phyloP scores from a whole-genome alignment of 1,139 yeast genomes.

The Lodderomyces jiufengensis region DNA sequence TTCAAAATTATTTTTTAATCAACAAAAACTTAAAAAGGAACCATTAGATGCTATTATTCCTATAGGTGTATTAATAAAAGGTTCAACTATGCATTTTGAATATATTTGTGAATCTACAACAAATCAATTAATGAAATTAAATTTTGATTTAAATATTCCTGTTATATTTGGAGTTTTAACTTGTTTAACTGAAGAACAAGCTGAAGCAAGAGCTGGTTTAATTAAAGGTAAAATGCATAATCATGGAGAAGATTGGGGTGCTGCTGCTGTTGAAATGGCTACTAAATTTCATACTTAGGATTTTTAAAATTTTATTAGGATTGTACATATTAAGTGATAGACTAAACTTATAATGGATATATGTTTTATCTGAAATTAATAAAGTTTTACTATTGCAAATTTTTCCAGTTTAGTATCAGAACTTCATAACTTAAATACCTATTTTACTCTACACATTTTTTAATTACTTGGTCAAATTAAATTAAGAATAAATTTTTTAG shows the following conservation, averaged over 20 bases:
- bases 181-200: constrained; percentile 91
- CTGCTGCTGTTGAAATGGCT: constrained; percentile 98
- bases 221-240: constrained; percentile 74
- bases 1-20: constrained; percentile 50
- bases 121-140: constrained; percentile 79
- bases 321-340: no score
- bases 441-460: background rate
- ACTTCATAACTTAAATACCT: background rate
- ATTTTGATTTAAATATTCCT: constrained; percentile 67
- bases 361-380: background rate
- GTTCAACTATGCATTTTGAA: constrained; percentile 97
- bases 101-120: constrained; percentile 92
- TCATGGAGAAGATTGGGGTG: constrained; percentile 98
- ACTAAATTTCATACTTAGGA: constrained; percentile 34
- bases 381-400: background rate
- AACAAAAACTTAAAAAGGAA: constrained; percentile 39
- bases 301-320: no score
- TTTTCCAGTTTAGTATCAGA: background rate
- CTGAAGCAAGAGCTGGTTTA: constrained; percentile 89
- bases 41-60: constrained; percentile 86
- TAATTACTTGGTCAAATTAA: background rate
- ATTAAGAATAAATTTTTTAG: no score
- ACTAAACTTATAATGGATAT: background rate
- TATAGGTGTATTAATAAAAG: constrained; percentile 92
- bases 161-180: constrained; percentile 92